phyloP scores from a whole-genome alignment of 306 rosid genomes.

The Rosa chinensis region DNA sequence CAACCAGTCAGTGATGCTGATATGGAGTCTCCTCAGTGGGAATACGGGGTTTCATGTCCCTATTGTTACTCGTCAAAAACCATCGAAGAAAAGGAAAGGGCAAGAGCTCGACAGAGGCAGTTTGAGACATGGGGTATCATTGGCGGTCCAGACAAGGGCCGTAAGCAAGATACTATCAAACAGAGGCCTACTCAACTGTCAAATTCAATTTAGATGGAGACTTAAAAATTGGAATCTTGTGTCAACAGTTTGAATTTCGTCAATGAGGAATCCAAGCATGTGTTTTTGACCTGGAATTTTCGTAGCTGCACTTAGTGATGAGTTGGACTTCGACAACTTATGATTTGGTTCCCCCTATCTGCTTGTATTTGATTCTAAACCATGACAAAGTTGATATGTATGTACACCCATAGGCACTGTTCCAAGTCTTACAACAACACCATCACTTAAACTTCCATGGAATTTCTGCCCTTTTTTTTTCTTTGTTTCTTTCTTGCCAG shows the following conservation, averaged over 20 bases:
- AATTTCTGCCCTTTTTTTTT: not conserved
- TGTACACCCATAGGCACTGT: too few relatives aligned
- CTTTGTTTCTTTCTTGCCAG: not conserved
- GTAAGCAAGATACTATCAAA: slow-evolving; percentile 29
- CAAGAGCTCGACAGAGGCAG: slow-evolving; percentile 90
- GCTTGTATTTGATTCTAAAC: not conserved
- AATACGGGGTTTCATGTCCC: slow-evolving; percentile 83
- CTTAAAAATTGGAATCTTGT: not conserved
- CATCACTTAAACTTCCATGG: not conserved
- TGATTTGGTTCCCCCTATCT: not conserved
- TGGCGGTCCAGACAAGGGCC: slow-evolving; percentile 90
- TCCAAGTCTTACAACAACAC: not conserved
- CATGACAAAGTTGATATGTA: not conserved
- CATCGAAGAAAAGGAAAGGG: slow-evolving; percentile 89
- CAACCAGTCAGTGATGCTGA: slow-evolving; percentile 90
- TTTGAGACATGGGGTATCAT: slow-evolving; percentile 89
- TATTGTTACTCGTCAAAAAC: slow-evolving; percentile 67
- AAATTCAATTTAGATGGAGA: slow-evolving; percentile 39
- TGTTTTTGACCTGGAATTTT: slow-evolving; percentile 6
- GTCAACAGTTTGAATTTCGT: not conserved
- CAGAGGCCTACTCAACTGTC: slow-evolving; percentile 41
- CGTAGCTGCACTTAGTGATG: not conserved
- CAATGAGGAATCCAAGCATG: not conserved
- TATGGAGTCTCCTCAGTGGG: slow-evolving; percentile 78
- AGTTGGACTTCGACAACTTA: not conserved